These are phyloP conservation scores for Wickerhamiella brachini DNA, from an alignment of 805 yeast species.

Conservation along the genomic window DNA sequence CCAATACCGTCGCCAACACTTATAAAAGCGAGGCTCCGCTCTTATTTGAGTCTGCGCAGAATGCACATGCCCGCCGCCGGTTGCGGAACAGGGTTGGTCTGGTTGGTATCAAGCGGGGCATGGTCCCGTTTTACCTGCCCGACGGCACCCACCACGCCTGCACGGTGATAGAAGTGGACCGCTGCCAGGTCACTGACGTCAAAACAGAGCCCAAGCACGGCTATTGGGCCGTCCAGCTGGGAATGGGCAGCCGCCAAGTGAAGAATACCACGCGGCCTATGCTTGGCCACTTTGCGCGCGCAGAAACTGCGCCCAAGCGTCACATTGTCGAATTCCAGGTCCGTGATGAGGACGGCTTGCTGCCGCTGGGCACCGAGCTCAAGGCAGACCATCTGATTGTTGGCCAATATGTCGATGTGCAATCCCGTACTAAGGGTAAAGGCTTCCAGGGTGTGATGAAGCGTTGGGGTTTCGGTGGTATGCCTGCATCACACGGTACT, in stretches of 20 bases:
- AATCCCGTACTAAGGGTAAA: constrained; percentile 77
- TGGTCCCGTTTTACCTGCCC: constrained; percentile 64
- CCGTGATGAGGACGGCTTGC: constrained; percentile 45
- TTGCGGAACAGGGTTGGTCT: constrained; percentile 72
- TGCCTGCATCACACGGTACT: constrained; percentile 90
- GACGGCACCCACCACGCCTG: constrained; percentile 65
- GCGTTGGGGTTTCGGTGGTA: constrained; percentile 79
- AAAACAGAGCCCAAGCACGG: constrained; percentile 66
- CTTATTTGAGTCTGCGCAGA: constrained; percentile 52
- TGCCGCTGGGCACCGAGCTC: constrained; percentile 66
- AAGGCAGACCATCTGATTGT: constrained; percentile 70
- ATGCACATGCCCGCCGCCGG: constrained; percentile 57
- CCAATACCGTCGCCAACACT: constrained; percentile 20
- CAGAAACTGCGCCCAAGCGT: constrained; percentile 73
- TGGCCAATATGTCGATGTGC: constrained; percentile 76
- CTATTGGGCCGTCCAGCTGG: constrained; percentile 74
- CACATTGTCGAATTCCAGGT: constrained; percentile 69
- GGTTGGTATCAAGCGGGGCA: constrained; percentile 73
- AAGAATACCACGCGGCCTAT: constrained; percentile 49
- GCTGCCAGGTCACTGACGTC: constrained; percentile 70
- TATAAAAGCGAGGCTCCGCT: constrained; percentile 32
- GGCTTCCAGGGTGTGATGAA: constrained; percentile 98
- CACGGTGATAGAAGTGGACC: constrained; percentile 75
- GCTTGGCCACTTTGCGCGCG: constrained; percentile 66
- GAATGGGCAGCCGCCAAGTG: constrained; percentile 56